These are phyloP conservation scores for Coemansia sp. DNA, from an alignment of 192 early-diverging fungal species.

Conservation along the genomic window DNA sequence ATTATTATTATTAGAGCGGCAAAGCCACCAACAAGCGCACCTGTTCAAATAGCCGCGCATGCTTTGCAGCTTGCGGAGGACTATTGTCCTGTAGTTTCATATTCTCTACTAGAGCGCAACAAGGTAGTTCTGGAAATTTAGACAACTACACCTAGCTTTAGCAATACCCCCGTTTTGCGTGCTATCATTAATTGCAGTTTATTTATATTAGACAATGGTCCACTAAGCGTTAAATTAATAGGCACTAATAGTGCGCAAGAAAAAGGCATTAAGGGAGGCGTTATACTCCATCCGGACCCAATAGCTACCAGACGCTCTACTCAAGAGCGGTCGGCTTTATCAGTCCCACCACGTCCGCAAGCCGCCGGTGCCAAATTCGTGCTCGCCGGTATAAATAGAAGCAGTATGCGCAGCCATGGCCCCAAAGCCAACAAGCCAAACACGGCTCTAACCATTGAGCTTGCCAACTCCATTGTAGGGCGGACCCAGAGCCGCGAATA, in stretches of 20 bases:
- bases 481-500: conserved; percentile 30
- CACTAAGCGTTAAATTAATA: conserved; percentile 11
- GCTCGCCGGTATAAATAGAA: conserved; percentile 10
- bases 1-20: background rate
- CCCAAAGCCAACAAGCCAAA: conserved; percentile 18
- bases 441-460: conserved; percentile 8
- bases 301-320: background rate
- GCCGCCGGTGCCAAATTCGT: background rate
- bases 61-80: background rate
- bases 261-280: background rate
- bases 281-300: background rate
- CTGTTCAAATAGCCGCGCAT: conserved; percentile 7
- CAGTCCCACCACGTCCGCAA: background rate
- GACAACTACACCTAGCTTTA: background rate
- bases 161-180: background rate
- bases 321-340: background rate
- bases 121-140: background rate
- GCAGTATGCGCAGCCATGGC: conserved; percentile 10
- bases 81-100: background rate
- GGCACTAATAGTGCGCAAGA: background rate
- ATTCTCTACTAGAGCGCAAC: background rate
- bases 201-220: background rate
- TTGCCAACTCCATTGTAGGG: conserved; percentile 22
- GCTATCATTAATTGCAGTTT: background rate
- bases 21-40: conserved; percentile 6